phyloP scores from a whole-genome alignment of 2,329 filamentous ascomycete species.

The Aspergillus sp. region DNA sequence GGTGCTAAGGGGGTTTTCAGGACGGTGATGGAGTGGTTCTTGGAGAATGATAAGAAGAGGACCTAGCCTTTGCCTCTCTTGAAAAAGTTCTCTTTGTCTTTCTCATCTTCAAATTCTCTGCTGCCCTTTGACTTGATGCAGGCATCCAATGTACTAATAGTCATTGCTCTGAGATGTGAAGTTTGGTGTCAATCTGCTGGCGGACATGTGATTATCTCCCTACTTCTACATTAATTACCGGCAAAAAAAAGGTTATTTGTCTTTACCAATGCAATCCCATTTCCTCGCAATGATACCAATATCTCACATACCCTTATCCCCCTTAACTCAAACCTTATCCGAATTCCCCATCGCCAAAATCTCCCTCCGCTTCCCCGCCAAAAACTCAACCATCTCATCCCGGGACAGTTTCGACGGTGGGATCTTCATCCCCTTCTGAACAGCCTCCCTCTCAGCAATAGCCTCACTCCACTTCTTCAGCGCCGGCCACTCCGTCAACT shows the following conservation, averaged over 20 bases:
- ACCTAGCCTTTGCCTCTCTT: neutral
- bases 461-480: slow-evolving; percentile 32
- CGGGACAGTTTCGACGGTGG: slow-evolving; percentile 14
- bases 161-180: neutral
- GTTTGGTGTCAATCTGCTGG: neutral
- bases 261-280: neutral
- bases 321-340: neutral
- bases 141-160: neutral
- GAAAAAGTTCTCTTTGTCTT: neutral
- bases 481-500: slow-evolving; percentile 32
- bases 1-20: slow-evolving; percentile 72
- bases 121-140: neutral
- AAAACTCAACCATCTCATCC: slow-evolving; percentile 9
- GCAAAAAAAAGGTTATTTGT: neutral
- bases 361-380: neutral
- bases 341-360: neutral
- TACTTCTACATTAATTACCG: neutral
- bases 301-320: too few relatives aligned
- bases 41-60: slow-evolving; percentile 44
- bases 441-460: slow-evolving; percentile 30
- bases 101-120: neutral
- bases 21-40: slow-evolving; percentile 81
- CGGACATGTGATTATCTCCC: neutral
- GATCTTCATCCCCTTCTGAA: slow-evolving; percentile 24
- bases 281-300: too few relatives aligned